phyloP scores from a whole-genome alignment of 1,139 yeast species.

The Blastobotrys petasosporus region DNA sequence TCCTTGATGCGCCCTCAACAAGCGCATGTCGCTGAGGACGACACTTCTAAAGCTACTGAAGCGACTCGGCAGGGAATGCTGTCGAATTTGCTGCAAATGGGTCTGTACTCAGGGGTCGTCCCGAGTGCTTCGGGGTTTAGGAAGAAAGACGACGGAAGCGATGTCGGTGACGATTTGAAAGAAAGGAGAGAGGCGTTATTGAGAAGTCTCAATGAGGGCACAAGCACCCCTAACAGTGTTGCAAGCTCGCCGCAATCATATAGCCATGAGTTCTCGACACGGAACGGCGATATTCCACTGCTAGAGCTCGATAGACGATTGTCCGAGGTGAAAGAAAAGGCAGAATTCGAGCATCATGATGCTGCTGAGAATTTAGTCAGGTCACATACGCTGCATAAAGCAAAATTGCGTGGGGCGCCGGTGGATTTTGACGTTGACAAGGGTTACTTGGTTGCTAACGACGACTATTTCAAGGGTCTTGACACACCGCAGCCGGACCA shows the following conservation, averaged over 20 bases:
- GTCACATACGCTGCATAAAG: conserved; percentile 17
- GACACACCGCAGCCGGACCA: no score
- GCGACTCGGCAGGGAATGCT: conserved; percentile 4
- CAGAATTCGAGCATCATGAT: conserved; percentile 17
- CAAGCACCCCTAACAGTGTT: conserved; percentile 7
- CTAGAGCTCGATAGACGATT: conserved; percentile 23
- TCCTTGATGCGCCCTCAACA: no score
- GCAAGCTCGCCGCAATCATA: not conserved
- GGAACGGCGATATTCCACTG: conserved; percentile 23
- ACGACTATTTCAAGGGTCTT: not conserved
- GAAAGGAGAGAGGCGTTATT: conserved; percentile 12
- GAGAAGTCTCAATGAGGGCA: not conserved
- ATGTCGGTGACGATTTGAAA: conserved; percentile 10
- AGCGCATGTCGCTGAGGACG: no score
- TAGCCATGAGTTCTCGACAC: not conserved
- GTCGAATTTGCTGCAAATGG: conserved; percentile 22
- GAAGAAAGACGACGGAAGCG: conserved; percentile 3
- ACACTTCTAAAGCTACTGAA: no score
- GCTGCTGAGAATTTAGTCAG: conserved; percentile 26
- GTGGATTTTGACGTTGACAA: conserved; percentile 4
- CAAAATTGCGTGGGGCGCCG: not conserved
- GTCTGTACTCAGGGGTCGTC: conserved; percentile 27
- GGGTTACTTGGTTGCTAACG: conserved; percentile 7
- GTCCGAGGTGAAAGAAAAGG: conserved; percentile 16
- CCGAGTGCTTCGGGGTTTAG: conserved; percentile 24